Conservation (phyloP, 2,329 filamentous ascomycete species). For the Aspergillus uvarum region DNA sequence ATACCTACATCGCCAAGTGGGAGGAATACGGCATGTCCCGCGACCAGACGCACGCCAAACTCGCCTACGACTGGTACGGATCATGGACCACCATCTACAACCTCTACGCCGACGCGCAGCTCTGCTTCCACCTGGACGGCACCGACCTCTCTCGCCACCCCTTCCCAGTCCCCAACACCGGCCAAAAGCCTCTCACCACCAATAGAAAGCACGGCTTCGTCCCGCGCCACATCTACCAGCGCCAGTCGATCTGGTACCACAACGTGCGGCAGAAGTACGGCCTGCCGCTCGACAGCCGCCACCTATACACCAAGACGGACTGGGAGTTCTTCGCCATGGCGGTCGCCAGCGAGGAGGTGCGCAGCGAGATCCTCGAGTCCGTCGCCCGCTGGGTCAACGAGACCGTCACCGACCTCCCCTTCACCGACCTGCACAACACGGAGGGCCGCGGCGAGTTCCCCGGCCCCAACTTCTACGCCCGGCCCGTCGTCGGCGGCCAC, state of each 20-base stretch:
- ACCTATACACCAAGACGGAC: slow-evolving; percentile 84
- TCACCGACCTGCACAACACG: slow-evolving; percentile 81
- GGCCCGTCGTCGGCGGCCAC: slow-evolving; percentile 81
- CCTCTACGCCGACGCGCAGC: slow-evolving; percentile 73
- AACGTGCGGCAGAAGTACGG: slow-evolving; percentile 78
- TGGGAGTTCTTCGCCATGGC: slow-evolving; percentile 90
- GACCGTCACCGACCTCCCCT: slow-evolving; percentile 70
- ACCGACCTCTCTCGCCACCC: slow-evolving; percentile 30
- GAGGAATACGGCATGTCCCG: slow-evolving; percentile 67
- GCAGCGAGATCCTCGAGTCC: slow-evolving; percentile 69
- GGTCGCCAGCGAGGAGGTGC: slow-evolving; percentile 66
- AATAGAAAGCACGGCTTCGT: slow-evolving; percentile 59
- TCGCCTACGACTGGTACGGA: slow-evolving; percentile 77
- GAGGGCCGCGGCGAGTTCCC: slow-evolving; percentile 75
- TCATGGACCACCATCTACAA: slow-evolving; percentile 87
- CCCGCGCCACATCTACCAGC: slow-evolving; percentile 71
- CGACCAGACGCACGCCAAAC: slow-evolving; percentile 69
- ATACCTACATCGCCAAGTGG: slow-evolving; percentile 72
- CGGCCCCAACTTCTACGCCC: slow-evolving; percentile 71
- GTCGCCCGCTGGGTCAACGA: slow-evolving; percentile 83
- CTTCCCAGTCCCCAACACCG: neutral
- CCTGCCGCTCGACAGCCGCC: slow-evolving; percentile 75
- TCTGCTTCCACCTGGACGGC: slow-evolving; percentile 71
- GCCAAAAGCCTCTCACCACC: slow-evolving; percentile 29
- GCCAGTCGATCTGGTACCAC: slow-evolving; percentile 78